Evolutionary conservation across 352 stramenopile genomes (phyloP).

Genomic region (Detonula confervacea): DNA sequence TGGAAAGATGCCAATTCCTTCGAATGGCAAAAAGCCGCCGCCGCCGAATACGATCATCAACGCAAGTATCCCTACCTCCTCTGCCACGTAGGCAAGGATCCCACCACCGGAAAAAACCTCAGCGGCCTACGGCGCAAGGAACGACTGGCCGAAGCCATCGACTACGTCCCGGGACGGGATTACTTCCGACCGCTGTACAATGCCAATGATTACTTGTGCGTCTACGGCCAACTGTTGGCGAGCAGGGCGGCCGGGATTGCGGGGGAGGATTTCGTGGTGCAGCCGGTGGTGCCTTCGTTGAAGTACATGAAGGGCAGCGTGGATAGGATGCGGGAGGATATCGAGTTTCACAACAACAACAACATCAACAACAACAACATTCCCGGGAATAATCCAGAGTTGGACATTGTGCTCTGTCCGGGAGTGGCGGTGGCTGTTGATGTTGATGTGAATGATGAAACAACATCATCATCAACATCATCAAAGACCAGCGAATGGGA

Average conservation of each 20-base stretch:
- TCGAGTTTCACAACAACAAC: conserved; percentile 8
- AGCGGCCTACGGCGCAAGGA: no score
- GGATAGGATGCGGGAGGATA: conserved; percentile 4
- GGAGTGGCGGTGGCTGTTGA: conserved; percentile 13
- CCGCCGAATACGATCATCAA: not conserved
- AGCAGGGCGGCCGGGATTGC: conserved; percentile 2
- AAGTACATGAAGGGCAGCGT: conserved; percentile 23
- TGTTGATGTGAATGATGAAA: not conserved
- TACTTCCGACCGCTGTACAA: conserved; percentile 42
- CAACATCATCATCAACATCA: not conserved
- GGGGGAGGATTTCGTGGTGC: conserved; percentile 27
- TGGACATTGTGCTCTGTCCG: conserved; percentile 29
- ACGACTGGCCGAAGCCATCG: no score
- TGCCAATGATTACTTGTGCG: conserved; percentile 31
- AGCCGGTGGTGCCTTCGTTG: conserved; percentile 23
- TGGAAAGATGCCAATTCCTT: conserved; percentile 18
- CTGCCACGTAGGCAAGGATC: conserved; percentile 16
- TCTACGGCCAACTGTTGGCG: conserved; percentile 24
- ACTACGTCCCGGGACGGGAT: no score
- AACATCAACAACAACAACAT: no score
- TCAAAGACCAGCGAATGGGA: not conserved
- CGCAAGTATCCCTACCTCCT: conserved; percentile 18
- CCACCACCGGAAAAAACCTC: no score
- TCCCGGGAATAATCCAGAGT: not conserved
- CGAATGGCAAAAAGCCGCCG: conserved; percentile 32